These are phyloP conservation scores for Penicillium sumatraense DNA, from an alignment of 2,329 filamentous ascomycete species.

Conservation along the genomic window DNA sequence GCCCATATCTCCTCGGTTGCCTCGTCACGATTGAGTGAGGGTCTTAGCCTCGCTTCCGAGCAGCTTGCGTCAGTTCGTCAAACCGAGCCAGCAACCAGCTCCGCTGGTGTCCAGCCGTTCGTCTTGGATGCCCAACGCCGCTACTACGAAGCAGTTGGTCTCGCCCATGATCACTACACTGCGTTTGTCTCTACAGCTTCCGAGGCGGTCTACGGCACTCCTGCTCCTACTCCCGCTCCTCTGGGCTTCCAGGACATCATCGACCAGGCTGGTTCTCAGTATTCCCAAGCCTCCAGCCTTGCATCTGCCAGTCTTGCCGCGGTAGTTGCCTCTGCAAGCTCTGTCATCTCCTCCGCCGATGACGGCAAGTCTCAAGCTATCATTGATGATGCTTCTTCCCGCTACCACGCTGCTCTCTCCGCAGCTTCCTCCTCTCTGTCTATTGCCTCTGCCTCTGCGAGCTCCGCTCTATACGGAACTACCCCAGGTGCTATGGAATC, in stretches of 20 bases:
- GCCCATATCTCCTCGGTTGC: slow-evolving; percentile 70
- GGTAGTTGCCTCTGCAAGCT: slow-evolving; percentile 46
- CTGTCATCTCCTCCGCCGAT: slow-evolving; percentile 37
- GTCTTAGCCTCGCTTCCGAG: slow-evolving; percentile 70
- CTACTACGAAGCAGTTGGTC: slow-evolving; percentile 78
- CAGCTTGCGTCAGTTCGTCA: slow-evolving; percentile 73
- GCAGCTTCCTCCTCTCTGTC: slow-evolving; percentile 49
- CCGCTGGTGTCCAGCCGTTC: slow-evolving; percentile 58
- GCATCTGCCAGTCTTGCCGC: slow-evolving; percentile 48
- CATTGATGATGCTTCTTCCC: slow-evolving; percentile 49
- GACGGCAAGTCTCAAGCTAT: slow-evolving; percentile 44
- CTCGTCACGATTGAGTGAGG: slow-evolving; percentile 70
- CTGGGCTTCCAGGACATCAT: slow-evolving; percentile 39
- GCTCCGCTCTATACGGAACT: slow-evolving; percentile 51
- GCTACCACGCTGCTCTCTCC: slow-evolving; percentile 50
- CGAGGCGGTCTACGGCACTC: slow-evolving; percentile 68
- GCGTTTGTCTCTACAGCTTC: slow-evolving; percentile 75
- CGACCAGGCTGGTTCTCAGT: slow-evolving; percentile 41
- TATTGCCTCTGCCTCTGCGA: slow-evolving; percentile 46
- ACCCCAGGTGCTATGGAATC: slow-evolving; percentile 50
- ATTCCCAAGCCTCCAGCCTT: slow-evolving; percentile 39
- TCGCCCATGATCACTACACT: slow-evolving; percentile 78
- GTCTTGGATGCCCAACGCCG: slow-evolving; percentile 66
- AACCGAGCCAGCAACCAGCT: slow-evolving; percentile 67
- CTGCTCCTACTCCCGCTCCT: slow-evolving; percentile 49